These are phyloP conservation scores for Aspergillus pseudotamarii DNA, from an alignment of 2,329 filamentous ascomycete genomes.

Conservation along the genomic window DNA sequence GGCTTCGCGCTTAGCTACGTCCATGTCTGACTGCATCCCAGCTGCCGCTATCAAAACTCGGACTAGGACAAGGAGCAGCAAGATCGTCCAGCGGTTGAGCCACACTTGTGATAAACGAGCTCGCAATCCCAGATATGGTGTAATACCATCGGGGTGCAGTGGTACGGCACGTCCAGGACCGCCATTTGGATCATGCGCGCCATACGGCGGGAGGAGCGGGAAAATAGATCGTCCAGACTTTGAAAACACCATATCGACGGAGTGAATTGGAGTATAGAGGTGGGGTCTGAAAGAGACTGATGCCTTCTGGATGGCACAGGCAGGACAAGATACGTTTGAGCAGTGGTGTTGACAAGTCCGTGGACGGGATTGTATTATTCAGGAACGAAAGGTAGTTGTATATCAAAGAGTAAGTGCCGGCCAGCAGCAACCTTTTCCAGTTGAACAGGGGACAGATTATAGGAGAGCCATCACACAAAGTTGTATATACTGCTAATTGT, in stretches of 20 bases:
- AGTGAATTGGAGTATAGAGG: not conserved
- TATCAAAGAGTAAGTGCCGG: slow-evolving; percentile 12
- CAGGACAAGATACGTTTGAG: not conserved
- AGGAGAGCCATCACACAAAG: slow-evolving; percentile 17
- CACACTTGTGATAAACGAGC: slow-evolving; percentile 92
- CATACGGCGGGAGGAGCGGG: slow-evolving; percentile 45
- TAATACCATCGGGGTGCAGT: slow-evolving; percentile 69
- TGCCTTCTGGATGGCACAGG: not conserved
- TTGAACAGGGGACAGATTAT: slow-evolving; percentile 13
- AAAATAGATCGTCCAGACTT: slow-evolving; percentile 37
- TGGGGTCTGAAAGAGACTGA: not conserved
- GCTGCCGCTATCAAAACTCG: slow-evolving; percentile 76
- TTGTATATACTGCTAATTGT: slow-evolving; percentile 17
- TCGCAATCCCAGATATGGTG: slow-evolving; percentile 87
- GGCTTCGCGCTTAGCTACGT: slow-evolving; percentile 75
- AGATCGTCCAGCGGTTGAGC: slow-evolving; percentile 96
- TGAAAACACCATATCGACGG: slow-evolving; percentile 35
- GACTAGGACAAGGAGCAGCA: slow-evolving; percentile 82
- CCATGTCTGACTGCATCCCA: slow-evolving; percentile 73
- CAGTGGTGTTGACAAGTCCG: not conserved
- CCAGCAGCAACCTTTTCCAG: slow-evolving; percentile 22
- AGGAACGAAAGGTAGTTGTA: not conserved
- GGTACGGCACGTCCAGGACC: slow-evolving; percentile 55
- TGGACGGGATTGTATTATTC: not conserved
- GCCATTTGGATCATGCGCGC: slow-evolving; percentile 51